Evolutionary conservation across 805 yeast species (phyloP), one percentile per base, ranked within the genome.

Genomic region (Torulaspora gathmanii): DNA sequence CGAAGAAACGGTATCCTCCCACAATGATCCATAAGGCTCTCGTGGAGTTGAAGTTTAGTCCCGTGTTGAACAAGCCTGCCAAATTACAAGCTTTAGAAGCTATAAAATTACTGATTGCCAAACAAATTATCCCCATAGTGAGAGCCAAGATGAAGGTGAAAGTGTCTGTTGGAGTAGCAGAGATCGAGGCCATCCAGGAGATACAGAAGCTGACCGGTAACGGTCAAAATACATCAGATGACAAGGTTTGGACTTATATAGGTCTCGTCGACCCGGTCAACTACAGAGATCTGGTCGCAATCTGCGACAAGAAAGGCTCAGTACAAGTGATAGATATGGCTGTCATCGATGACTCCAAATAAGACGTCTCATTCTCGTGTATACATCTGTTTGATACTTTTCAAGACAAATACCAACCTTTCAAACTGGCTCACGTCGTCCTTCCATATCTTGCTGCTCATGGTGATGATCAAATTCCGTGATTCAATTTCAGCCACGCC

Each of bases 41-140:
- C 44, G 73, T 74, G 33, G 86, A 84, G 55, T 65, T 89, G 42
- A 90, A 88, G 52, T 87, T 85, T 65, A 89, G 88, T 61, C 75
- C 86, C 53, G 79, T 79, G 15, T 75, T 90, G 17, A 77, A 75
- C 40, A 84, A 83, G 54, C 75, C 86, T 5, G 86, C 95, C 23
- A 93, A 93, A 65, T 73, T 77, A 10, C 96, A 89, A 63, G 97
- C 98, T 0, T 68, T 93, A 37, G 98, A 93, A 45, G 96, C 95
- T 3, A 90, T 93, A 53, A 85, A 79, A 59, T 62, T 84, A 40
- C 70, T 93, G 40, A 82, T 86, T 3, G 77, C 81, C 26, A 77
- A 79, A 53, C 98, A 93, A 65, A 70, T 89, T 26, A 83, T 93
- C 22, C 98, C 98, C 8, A 90, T 93, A 46, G 95, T 88, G 0